phyloP scores from a whole-genome alignment of 768 basidiomycete genomes.

The Lyophyllum decastes region DNA sequence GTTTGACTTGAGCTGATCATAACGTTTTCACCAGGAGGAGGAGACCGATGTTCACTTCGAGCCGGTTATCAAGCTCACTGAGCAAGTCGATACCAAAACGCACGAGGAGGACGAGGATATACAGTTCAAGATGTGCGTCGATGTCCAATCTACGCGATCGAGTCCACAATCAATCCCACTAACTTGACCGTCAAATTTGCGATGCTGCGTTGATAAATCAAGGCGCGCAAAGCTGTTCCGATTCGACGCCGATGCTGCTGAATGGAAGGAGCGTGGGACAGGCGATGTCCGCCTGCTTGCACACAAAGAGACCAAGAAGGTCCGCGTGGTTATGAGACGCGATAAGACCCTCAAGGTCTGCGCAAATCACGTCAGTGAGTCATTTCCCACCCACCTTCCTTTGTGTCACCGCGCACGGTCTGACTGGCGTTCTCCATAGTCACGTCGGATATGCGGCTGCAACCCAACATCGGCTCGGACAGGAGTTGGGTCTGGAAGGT shows the following conservation, averaged over 20 bases:
- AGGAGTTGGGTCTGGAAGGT: constrained; percentile 99
- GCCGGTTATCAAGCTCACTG: constrained; percentile 94
- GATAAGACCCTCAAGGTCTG: constrained; percentile 99
- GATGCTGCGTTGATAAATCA: constrained; percentile 14
- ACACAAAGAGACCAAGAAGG: constrained; percentile 88
- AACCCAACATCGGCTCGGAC: constrained; percentile 98
- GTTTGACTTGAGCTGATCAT: constrained; percentile 11
- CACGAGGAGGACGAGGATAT: constrained; percentile 92
- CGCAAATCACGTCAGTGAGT: constrained; percentile 92
- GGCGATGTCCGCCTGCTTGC: constrained; percentile 92
- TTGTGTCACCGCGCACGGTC: background rate
- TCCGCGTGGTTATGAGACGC: constrained; percentile 97
- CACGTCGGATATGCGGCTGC: constrained; percentile 86
- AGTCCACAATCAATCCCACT: constrained; percentile 29
- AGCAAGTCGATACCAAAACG: constrained; percentile 94
- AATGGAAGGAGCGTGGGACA: constrained; percentile 99
- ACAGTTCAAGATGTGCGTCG: constrained; percentile 91
- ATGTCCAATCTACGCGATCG: constrained; percentile 36
- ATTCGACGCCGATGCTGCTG: constrained; percentile 72
- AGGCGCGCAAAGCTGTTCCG: constrained; percentile 99
- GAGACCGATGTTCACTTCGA: constrained; percentile 91
- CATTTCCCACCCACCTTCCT: background rate
- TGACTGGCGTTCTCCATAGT: constrained; percentile 47
- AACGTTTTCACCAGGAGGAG: constrained; percentile 53
- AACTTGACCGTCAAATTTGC: constrained; percentile 18